Conservation (phyloP, 345 rosid genomes). For the Aurinia saxatilis region DNA sequence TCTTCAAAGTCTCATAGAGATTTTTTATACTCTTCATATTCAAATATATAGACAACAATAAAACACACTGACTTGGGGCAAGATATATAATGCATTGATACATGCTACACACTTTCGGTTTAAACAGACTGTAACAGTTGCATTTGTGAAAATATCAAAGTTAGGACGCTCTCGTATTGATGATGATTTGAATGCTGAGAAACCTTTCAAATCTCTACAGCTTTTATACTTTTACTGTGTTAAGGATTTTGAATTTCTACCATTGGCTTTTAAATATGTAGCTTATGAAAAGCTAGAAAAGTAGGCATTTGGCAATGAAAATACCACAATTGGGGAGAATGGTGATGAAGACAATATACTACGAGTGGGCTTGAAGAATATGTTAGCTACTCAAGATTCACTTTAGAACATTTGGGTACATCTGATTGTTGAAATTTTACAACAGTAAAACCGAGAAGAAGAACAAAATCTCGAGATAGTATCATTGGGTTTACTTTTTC, state of each 20-base stretch:
- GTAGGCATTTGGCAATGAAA: background rate
- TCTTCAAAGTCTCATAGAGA: background rate
- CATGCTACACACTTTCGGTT: background rate
- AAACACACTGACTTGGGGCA: background rate
- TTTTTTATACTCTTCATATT: background rate
- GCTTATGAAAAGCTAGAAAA: background rate
- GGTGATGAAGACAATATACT: background rate
- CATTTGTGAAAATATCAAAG: too few species aligned
- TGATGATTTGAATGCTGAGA: too few species aligned
- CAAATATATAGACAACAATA: background rate
- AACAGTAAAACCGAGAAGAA: background rate
- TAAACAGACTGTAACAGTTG: too few species aligned
- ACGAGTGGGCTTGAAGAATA: conserved; percentile 2
- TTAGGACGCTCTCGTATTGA: too few species aligned
- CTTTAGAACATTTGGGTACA: background rate
- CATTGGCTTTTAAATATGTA: too few species aligned
- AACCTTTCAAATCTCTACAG: too few species aligned
- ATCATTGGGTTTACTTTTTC: conserved; percentile 2
- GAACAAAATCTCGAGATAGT: background rate
- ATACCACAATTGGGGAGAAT: background rate
- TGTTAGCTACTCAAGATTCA: background rate
- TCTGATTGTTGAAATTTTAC: background rate
- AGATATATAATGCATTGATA: background rate
- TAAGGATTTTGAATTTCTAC: too few species aligned
- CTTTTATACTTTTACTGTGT: too few species aligned